Base-by-base conservation (phyloP, 1,139 yeast species). In the Waltiozyma sp. region DNA sequence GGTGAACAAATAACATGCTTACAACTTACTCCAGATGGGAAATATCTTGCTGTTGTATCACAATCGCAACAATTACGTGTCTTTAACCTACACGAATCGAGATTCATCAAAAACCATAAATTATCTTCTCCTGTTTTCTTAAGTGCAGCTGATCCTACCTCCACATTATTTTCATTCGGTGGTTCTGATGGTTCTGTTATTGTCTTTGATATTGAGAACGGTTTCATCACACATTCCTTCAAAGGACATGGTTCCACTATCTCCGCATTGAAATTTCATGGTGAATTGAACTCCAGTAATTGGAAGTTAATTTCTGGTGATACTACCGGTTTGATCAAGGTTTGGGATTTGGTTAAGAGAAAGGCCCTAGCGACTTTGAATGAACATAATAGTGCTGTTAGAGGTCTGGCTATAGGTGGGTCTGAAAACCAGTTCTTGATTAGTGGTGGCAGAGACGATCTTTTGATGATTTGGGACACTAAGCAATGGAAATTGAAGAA, bases 201-300 rank as follows among this genome's bases (percentile, higher is more conserved):
- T 41, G 95, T 93, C 2, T 88, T 95, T 84, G 98, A 91, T 61
- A 73, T 91, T 39, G 89, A 78, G 50, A 89, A 89, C 33, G 93
- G 94, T 1, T 87, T 74, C 51, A 76, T 83, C 2, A 91, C 98
- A 0, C 98, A 91, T 63, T 80, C 87, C 16, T 73, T 91, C 48
- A 82, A 86, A 59, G 97, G 98, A 1, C 99, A 93, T 61, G 95
- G 95, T 19, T 81, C 94, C n/a, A 84, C 95, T 7, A 73, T 91
- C 38, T 83, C 95, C 45, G 77, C 94, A 3, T 63, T 91, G 45
- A 65, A 69, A 31, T 87, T 91, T 60, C 71, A 73, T 59, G 95
- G 95, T 19, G 82, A 80, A 45, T 66, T 77, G 41, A 80, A 84
- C 51, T 70, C 82, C 4, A 66, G 74, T 13, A 71, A 76, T 44